Evolutionary conservation across 306 rosid species (phyloP).

Genomic region (Datisca glomerata): DNA sequence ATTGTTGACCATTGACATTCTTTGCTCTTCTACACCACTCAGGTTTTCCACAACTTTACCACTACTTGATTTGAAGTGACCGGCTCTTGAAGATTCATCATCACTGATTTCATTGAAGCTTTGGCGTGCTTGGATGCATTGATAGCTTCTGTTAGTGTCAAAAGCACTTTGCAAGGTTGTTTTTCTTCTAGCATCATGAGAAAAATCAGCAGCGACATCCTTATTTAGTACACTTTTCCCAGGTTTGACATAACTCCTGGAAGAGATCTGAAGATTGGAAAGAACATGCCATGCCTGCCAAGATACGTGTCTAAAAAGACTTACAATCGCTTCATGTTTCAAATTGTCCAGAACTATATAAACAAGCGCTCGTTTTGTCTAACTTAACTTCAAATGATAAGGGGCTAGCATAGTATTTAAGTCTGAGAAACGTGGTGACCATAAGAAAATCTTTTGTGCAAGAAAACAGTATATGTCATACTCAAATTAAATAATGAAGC

Average conservation of each 20-base stretch:
- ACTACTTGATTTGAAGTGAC: conserved; percentile 17
- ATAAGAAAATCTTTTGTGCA: background rate
- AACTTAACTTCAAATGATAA: background rate
- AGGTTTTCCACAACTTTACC: conserved; percentile 18
- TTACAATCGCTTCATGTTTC: background rate
- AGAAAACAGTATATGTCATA: background rate
- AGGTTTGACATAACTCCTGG: conserved; percentile 42
- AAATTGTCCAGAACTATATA: too few species aligned
- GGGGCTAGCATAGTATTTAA: background rate
- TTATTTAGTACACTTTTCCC: conserved; percentile 42
- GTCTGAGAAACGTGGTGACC: too few species aligned
- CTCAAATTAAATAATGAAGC: background rate
- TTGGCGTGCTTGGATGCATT: conserved; percentile 12
- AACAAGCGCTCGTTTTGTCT: too few species aligned
- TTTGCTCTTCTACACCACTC: conserved; percentile 20
- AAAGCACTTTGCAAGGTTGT: conserved; percentile 18
- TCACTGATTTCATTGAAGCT: conserved; percentile 11
- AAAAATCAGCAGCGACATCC: conserved; percentile 12
- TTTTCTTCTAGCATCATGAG: conserved; percentile 23
- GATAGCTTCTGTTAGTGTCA: conserved; percentile 13
- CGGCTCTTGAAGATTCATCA: conserved; percentile 16
- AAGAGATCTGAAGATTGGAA: conserved; percentile 52
- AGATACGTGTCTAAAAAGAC: background rate
- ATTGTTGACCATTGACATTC: conserved; percentile 23
- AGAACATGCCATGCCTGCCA: conserved; percentile 71